phyloP scores from a whole-genome alignment of 108 stramenopile species.

The Cylindrotheca fusiformis region DNA sequence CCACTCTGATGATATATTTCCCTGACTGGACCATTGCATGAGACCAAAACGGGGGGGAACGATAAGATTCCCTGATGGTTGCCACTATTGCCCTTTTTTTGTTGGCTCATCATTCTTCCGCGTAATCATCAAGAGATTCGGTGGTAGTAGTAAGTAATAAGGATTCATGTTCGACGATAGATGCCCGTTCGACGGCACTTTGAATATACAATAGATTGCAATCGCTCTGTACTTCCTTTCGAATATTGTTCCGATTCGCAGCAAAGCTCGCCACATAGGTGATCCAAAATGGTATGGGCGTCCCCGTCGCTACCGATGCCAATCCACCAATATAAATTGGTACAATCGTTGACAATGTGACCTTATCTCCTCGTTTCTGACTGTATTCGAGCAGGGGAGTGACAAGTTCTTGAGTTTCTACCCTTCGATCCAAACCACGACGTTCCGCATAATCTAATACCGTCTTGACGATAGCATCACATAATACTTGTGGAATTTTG shows the following conservation, averaged over 20 bases:
- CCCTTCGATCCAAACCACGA: slow-evolving; percentile 41
- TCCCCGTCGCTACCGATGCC: slow-evolving; percentile 5
- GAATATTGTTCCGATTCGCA: not conserved
- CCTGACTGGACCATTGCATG: too few relatives aligned
- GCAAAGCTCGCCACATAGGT: slow-evolving; percentile 1
- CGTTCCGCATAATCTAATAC: slow-evolving; percentile 41
- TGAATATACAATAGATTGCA: slow-evolving; percentile 4
- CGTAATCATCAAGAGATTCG: too few relatives aligned
- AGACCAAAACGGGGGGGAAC: too few relatives aligned
- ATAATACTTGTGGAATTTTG: slow-evolving; percentile 28
- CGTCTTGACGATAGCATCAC: slow-evolving; percentile 37
- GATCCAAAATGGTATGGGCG: slow-evolving; percentile 6
- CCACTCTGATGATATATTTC: too few relatives aligned
- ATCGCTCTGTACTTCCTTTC: slow-evolving; percentile 4
- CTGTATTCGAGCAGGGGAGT: slow-evolving; percentile 12
- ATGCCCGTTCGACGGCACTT: slow-evolving; percentile 11
- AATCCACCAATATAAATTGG: slow-evolving; percentile 1
- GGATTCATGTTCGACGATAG: slow-evolving; percentile 11
- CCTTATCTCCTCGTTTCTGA: slow-evolving; percentile 9
- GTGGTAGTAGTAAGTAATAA: too few relatives aligned
- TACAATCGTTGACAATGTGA: slow-evolving; percentile 1
- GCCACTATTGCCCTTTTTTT: too few relatives aligned
- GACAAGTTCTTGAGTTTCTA: slow-evolving; percentile 44
- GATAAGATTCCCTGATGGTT: too few relatives aligned
- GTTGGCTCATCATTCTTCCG: too few relatives aligned